Evolutionary conservation across 805 yeast genomes (phyloP).

Genomic region (Starmerella stigmatis): DNA sequence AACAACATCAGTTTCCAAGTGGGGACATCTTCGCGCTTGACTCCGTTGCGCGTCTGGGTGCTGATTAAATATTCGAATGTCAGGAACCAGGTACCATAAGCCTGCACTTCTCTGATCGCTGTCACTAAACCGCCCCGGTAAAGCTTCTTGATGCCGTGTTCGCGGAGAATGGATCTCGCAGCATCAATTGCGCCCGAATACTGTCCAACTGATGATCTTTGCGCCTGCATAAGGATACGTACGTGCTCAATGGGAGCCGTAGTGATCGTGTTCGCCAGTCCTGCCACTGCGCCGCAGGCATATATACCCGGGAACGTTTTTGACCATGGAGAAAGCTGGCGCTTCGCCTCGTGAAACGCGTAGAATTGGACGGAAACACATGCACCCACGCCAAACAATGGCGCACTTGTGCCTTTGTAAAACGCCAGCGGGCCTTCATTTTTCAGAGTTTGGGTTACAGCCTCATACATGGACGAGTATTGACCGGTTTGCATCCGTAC

Average conservation of each 20-base stretch:
- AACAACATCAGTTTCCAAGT: conserved; percentile 46
- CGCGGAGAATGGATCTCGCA: conserved; percentile 35
- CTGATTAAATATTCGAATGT: conserved; percentile 49
- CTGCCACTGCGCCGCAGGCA: conserved; percentile 55
- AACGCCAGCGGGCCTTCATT: conserved; percentile 55
- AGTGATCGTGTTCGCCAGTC: conserved; percentile 52
- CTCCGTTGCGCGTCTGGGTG: conserved; percentile 18
- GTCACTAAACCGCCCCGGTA: conserved; percentile 50
- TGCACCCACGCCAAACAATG: conserved; percentile 57
- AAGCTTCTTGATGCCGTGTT: conserved; percentile 41
- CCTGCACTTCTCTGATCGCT: conserved; percentile 51
- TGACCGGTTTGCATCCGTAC: conserved; percentile 65
- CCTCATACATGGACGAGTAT: conserved; percentile 41
- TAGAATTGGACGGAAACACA: conserved; percentile 62
- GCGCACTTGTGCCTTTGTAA: conserved; percentile 59
- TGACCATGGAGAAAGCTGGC: conserved; percentile 37
- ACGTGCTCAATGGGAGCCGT: conserved; percentile 59
- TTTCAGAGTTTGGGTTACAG: conserved; percentile 43
- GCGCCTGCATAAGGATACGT: conserved; percentile 51
- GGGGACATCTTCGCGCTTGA: conserved; percentile 38
- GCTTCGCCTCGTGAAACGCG: conserved; percentile 58
- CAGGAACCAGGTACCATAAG: conserved; percentile 66
- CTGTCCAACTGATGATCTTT: conserved; percentile 28
- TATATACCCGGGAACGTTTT: conserved; percentile 44
- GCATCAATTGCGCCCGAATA: conserved; percentile 39